Evolutionary conservation across 768 basidiomycete species (phyloP).

Genomic region (Kwoniella dendrophila): DNA sequence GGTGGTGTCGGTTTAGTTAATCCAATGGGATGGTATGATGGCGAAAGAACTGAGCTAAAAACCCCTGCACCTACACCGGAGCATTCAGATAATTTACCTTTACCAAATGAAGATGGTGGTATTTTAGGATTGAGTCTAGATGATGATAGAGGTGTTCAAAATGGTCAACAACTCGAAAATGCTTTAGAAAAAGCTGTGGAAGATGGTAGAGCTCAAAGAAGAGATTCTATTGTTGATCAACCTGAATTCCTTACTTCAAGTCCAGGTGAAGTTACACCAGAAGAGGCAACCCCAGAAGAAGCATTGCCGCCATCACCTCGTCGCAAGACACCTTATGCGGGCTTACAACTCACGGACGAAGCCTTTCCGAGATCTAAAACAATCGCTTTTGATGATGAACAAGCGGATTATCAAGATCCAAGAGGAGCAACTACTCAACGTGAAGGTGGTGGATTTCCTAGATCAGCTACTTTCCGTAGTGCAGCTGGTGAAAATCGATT

Average conservation of each 20-base stretch:
- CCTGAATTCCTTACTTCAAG: background rate
- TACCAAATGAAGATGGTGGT: slow-evolving; percentile 14
- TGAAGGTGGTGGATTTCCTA: slow-evolving; percentile 46
- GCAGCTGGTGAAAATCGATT: slow-evolving; percentile 27
- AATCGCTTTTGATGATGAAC: slow-evolving; percentile 55
- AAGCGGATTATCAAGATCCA: slow-evolving; percentile 41
- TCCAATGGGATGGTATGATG: slow-evolving; percentile 56
- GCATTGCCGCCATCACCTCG: slow-evolving; percentile 15
- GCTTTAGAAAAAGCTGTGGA: slow-evolving; percentile 16
- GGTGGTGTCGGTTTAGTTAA: slow-evolving; percentile 56
- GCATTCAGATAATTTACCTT: slow-evolving; percentile 2
- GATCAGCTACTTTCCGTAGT: slow-evolving; percentile 49
- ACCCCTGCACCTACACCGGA: slow-evolving; percentile 18
- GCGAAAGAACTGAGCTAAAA: slow-evolving; percentile 13
- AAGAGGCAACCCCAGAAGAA: slow-evolving; percentile 4
- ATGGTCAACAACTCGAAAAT: slow-evolving; percentile 5
- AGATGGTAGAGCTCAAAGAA: slow-evolving; percentile 5
- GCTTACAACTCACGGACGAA: slow-evolving; percentile 29
- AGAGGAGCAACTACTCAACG: slow-evolving; percentile 36
- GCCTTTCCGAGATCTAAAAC: slow-evolving; percentile 56
- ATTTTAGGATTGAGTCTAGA: slow-evolving; percentile 8
- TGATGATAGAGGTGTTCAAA: slow-evolving; percentile 2
- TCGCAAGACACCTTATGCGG: slow-evolving; percentile 22
- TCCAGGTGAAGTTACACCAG: slow-evolving; percentile 11
- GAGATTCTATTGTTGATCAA: background rate